These are phyloP conservation scores for Rubus parviflorus DNA, from an alignment of 306 rosid genomes.

Conservation along the genomic window DNA sequence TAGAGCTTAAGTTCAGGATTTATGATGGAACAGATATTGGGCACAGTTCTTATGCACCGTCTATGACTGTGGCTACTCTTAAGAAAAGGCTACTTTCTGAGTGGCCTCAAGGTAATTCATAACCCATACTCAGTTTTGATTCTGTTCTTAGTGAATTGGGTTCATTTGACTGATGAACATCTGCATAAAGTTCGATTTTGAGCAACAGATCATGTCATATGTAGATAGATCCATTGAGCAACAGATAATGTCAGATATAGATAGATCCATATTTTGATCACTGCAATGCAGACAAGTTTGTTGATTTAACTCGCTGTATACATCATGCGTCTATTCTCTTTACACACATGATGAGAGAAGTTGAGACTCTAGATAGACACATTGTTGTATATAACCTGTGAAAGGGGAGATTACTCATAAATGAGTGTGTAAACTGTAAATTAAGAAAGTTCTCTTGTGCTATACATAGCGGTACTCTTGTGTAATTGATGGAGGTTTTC, in stretches of 20 bases:
- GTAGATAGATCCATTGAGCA: background rate
- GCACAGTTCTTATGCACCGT: conserved; percentile 45
- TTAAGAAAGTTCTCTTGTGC: background rate
- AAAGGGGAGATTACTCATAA: background rate
- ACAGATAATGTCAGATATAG: background rate
- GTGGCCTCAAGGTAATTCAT: conserved; percentile 69
- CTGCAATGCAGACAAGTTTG: background rate
- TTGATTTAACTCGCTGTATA: background rate
- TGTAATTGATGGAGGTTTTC: background rate
- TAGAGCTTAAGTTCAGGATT: conserved; percentile 67
- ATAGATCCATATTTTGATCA: background rate
- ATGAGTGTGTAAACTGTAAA: background rate
- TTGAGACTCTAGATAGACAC: too few species aligned
- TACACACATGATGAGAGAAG: background rate
- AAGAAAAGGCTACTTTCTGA: conserved; percentile 65
- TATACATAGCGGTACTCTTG: background rate
- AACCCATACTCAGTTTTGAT: conserved; percentile 9
- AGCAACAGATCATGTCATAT: background rate
- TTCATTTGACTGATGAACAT: background rate
- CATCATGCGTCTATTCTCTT: background rate
- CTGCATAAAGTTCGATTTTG: background rate
- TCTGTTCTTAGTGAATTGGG: background rate
- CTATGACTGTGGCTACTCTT: conserved; percentile 50
- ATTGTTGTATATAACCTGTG: background rate
- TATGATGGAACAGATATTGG: conserved; percentile 81